These are phyloP conservation scores for Kluyveromyces sp. DNA, from an alignment of 1,139 yeast species.

Conservation along the genomic window DNA sequence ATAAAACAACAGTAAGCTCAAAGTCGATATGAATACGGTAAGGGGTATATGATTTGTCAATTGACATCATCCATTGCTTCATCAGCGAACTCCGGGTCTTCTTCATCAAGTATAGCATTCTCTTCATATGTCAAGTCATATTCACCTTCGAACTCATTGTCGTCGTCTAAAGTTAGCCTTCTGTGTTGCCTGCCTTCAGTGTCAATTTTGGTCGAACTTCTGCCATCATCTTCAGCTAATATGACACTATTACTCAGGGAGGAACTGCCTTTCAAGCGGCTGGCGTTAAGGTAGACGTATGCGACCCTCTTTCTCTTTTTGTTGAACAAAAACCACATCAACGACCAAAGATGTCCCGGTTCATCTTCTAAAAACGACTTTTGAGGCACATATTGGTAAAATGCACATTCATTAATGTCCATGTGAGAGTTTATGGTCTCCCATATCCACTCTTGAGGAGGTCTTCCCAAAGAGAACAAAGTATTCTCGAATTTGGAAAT, in stretches of 20 bases:
- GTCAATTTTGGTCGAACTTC: constrained; percentile 16
- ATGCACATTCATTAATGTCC: constrained; percentile 68
- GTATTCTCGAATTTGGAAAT: constrained; percentile 73
- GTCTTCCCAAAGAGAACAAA: constrained; percentile 67
- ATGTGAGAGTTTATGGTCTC: constrained; percentile 79
- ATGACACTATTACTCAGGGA: constrained; percentile 23
- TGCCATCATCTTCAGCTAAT: constrained; percentile 32
- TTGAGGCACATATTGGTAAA: constrained; percentile 70
- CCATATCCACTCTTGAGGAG: constrained; percentile 65
- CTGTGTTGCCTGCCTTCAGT: constrained; percentile 21
- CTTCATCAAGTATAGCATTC: constrained; percentile 33
- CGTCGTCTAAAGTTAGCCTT: constrained; percentile 34
- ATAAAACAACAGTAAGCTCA: constrained; percentile 1
- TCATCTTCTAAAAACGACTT: constrained; percentile 67
- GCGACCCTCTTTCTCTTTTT: constrained; percentile 88
- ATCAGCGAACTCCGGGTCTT: constrained; percentile 9
- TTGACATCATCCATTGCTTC: not conserved
- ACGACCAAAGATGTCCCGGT: constrained; percentile 64
- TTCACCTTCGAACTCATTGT: constrained; percentile 37
- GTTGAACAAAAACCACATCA: constrained; percentile 88
- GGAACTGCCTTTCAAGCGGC: constrained; percentile 24
- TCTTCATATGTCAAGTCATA: constrained; percentile 40
- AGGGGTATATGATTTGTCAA: too few species aligned
- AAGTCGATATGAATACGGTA: not conserved
- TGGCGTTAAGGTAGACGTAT: constrained; percentile 55